A percentile compares a stretch with the other conserved stretches of the same genome.
Conservation (phyloP, 2,329 filamentous ascomycete genomes). For the Nothophoma quercina region DNA sequence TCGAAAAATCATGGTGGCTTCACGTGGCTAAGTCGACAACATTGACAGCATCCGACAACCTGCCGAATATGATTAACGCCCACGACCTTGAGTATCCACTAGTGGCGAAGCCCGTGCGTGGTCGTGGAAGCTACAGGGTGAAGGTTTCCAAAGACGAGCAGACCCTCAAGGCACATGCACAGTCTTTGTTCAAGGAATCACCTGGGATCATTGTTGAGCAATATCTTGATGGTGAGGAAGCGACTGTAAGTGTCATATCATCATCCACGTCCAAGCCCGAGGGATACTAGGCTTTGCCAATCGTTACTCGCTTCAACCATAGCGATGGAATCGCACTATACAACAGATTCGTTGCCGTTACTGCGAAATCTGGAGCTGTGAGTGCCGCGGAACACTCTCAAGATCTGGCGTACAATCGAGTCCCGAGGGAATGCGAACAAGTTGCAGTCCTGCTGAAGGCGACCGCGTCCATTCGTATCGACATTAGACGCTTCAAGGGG, state of each 20-base stretch:
- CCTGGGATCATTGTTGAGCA: conserved; percentile 57
- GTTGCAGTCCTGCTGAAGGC: conserved; percentile 51
- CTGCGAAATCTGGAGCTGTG: conserved; percentile 55
- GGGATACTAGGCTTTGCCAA: conserved; percentile 55
- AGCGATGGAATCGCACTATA: conserved; percentile 58
- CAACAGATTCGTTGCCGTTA: conserved; percentile 58
- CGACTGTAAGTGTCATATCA: conserved; percentile 62
- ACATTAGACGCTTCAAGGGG: conserved; percentile 52
- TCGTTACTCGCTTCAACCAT: conserved; percentile 60
- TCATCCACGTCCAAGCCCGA: conserved; percentile 40
- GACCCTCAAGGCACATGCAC: conserved; percentile 48
- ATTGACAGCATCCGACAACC: not conserved
- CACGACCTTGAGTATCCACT: conserved; percentile 46
- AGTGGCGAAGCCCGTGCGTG: conserved; percentile 59
- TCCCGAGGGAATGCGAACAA: conserved; percentile 21
- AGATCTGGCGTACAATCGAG: not conserved
- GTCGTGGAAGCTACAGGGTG: conserved; percentile 60
- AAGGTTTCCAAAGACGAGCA: conserved; percentile 52
- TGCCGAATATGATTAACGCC: conserved; percentile 29
- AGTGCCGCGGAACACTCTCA: conserved; percentile 44
- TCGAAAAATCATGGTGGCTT: conserved; percentile 50
- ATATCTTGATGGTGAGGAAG: conserved; percentile 58
- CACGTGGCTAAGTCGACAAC: conserved; percentile 1
- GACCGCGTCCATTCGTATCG: conserved; percentile 58
- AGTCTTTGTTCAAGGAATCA: conserved; percentile 47